These are phyloP conservation scores for Penicillium sp. DNA, from an alignment of 2,329 filamentous ascomycete genomes.

Conservation along the genomic window DNA sequence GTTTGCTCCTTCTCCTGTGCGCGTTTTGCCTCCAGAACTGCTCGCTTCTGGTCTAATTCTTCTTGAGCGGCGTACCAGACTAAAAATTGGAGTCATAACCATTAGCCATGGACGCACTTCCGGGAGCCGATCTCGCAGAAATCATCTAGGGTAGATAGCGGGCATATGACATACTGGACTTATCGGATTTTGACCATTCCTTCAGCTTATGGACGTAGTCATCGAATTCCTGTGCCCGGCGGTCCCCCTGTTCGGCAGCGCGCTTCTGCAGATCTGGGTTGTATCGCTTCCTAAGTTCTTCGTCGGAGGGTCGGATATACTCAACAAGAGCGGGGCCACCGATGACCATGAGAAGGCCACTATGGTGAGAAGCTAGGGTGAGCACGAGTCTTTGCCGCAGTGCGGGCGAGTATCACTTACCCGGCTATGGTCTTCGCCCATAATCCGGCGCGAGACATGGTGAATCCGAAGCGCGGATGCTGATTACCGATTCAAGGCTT, in stretches of 20 bases:
- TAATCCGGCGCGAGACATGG: slow-evolving; percentile 46
- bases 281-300: slow-evolving; percentile 86
- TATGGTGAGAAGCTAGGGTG: slow-evolving; percentile 38
- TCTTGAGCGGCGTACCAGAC: slow-evolving; percentile 43
- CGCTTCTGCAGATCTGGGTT: slow-evolving; percentile 91
- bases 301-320: slow-evolving; percentile 72
- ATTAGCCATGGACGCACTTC: slow-evolving; percentile 3
- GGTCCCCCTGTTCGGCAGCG: slow-evolving; percentile 73
- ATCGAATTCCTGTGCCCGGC: slow-evolving; percentile 81
- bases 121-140: neutral
- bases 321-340: slow-evolving; percentile 82
- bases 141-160: neutral
- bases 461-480: neutral
- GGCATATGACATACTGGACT: slow-evolving; percentile 64
- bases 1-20: slow-evolving; percentile 32
- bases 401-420: slow-evolving; percentile 49
- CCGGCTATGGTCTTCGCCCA: slow-evolving; percentile 67
- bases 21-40: slow-evolving; percentile 23
- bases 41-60: slow-evolving; percentile 31
- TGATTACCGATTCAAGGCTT: neutral
- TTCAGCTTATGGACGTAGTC: slow-evolving; percentile 81
- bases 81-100: slow-evolving; percentile 13
- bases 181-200: slow-evolving; percentile 85
- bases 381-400: slow-evolving; percentile 7
- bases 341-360: slow-evolving; percentile 68